These are phyloP conservation scores for Sextonia rubra DNA, from an alignment of 164 flowering plant species.

Conservation along the genomic window DNA sequence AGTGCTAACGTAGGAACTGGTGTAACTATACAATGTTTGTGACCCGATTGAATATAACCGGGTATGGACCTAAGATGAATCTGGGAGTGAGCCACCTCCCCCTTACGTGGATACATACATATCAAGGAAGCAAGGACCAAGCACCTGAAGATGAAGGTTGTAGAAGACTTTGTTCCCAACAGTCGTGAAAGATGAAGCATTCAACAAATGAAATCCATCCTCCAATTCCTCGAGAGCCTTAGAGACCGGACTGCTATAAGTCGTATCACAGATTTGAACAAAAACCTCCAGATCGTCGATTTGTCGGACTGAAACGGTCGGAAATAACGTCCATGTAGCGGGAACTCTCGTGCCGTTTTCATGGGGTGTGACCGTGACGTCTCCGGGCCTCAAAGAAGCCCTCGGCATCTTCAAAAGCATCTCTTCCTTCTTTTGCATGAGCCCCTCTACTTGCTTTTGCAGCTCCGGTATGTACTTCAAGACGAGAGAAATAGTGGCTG, in stretches of 20 bases:
- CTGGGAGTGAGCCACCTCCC: no score
- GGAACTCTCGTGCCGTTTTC: no score
- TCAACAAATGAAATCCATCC: slow-evolving; percentile 24
- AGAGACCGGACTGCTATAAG: slow-evolving; percentile 23
- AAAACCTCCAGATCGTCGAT: slow-evolving; percentile 37
- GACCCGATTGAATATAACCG: no score
- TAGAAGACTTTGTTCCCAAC: slow-evolving; percentile 35
- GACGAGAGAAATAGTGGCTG: slow-evolving; percentile 41
- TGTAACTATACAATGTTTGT: no score
- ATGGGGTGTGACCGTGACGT: not conserved
- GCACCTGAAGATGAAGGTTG: slow-evolving; percentile 52
- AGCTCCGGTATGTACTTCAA: slow-evolving; percentile 62
- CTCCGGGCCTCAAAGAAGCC: slow-evolving; percentile 8
- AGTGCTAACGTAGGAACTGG: no score
- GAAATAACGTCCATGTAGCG: slow-evolving; percentile 4
- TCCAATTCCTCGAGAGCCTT: slow-evolving; percentile 38
- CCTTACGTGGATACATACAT: no score
- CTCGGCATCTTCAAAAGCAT: slow-evolving; percentile 22
- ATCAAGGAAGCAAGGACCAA: not conserved
- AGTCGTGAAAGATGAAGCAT: slow-evolving; percentile 43
- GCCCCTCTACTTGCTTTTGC: slow-evolving; percentile 44
- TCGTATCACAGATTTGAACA: slow-evolving; percentile 34
- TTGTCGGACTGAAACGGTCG: slow-evolving; percentile 23
- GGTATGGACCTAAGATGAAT: no score
- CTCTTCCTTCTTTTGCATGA: slow-evolving; percentile 35